These are phyloP conservation scores for Solanum neorickii DNA, from an alignment of 257 asterid species.

Conservation along the genomic window DNA sequence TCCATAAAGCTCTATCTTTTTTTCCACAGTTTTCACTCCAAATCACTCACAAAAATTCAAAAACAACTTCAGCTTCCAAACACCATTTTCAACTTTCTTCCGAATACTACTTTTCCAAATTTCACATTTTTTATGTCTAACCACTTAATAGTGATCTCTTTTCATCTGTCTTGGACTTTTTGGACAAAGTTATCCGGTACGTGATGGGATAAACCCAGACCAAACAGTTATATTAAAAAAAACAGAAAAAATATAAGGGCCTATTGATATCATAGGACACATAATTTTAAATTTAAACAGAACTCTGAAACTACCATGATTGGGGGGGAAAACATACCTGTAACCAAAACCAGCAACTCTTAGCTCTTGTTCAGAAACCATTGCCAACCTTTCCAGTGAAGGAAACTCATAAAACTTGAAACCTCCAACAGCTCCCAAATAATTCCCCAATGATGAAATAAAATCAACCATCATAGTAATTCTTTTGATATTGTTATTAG, in stretches of 20 bases:
- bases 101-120: neutral
- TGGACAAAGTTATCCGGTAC: neutral
- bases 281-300: neutral
- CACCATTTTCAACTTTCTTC: neutral
- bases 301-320: neutral
- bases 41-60: neutral
- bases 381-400: constrained; percentile 40
- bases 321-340: constrained; percentile 29
- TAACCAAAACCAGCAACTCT: constrained; percentile 94
- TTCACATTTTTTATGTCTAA: neutral
- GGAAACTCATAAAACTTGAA: constrained; percentile 70
- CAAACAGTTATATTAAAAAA: neutral
- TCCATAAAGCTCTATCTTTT: neutral
- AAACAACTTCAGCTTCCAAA: neutral
- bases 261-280: neutral
- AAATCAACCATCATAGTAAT: constrained; percentile 89
- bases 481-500: constrained; percentile 79
- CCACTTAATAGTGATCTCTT: neutral
- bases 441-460: constrained; percentile 54
- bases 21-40: neutral
- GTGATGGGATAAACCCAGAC: neutral
- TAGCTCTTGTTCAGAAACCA: constrained; percentile 62
- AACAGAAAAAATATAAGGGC: neutral
- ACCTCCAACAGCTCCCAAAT: constrained; percentile 69
- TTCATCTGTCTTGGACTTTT: neutral